Conservation (phyloP, 805 yeast species). For the Yarrowia sp. region DNA sequence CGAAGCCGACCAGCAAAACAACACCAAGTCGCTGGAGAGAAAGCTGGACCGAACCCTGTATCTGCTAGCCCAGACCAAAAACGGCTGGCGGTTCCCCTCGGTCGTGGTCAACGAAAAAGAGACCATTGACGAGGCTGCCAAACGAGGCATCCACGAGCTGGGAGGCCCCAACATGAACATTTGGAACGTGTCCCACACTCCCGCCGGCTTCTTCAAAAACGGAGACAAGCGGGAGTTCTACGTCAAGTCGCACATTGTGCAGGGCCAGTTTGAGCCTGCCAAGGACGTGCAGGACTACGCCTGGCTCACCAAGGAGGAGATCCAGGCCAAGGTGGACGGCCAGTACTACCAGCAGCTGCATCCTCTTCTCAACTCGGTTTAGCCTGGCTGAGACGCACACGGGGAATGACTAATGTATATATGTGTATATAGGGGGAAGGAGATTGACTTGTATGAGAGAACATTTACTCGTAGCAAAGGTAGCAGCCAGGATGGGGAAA, state of each 20-base stretch:
- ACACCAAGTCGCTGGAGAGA: conserved; percentile 70
- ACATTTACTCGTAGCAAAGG: too few relatives aligned
- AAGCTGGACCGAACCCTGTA: conserved; percentile 75
- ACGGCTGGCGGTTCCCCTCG: conserved; percentile 74
- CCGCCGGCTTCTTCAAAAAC: conserved; percentile 47
- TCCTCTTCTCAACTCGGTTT: conserved; percentile 31
- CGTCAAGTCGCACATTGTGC: conserved; percentile 81
- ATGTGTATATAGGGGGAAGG: conserved; percentile 17
- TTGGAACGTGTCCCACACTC: conserved; percentile 88
- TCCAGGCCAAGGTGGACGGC: conserved; percentile 49
- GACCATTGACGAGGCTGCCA: conserved; percentile 70
- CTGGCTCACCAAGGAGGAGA: conserved; percentile 85
- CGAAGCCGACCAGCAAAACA: conserved; percentile 65
- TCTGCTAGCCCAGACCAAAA: conserved; percentile 52
- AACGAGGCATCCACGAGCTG: conserved; percentile 60
- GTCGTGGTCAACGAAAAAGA: conserved; percentile 48
- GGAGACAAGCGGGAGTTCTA: conserved; percentile 55
- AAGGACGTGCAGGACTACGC: conserved; percentile 50
- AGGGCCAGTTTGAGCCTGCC: conserved; percentile 64
- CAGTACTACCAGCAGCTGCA: conserved; percentile 55
- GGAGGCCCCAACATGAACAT: conserved; percentile 79
- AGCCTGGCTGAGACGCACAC: background rate
- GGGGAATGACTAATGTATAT: conserved; percentile 25
- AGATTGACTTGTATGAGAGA: too few relatives aligned
- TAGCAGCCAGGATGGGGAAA: too few relatives aligned